Evolutionary conservation across 805 yeast species (phyloP), one percentile per base, ranked within the genome.

Genomic region (Babjeviella inositovora): DNA sequence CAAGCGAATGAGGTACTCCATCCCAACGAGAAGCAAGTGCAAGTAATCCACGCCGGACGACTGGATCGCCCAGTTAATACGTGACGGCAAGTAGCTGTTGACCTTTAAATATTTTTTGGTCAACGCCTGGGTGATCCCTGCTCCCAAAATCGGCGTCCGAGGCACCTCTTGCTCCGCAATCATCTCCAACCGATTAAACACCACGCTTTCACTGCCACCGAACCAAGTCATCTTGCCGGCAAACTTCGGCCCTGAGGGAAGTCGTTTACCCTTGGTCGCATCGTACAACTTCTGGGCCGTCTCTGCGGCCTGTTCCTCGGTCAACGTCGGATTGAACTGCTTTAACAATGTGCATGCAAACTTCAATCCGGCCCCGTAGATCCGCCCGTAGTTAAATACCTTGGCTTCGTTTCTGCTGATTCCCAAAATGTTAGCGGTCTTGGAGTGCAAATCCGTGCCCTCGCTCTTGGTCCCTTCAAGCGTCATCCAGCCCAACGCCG

Each of bases 401-500:
- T 90, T 90, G 5, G 98, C 98, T 32, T 90, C 93, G 37, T 75
- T 71, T 45, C 99, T 61, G 13, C 79, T 68, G 24, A 92, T 85
- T 0, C 93, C 93, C 41, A 90, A 49, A 33, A 92, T 84, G 7
- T 62, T 60, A 0, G 98, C 95, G 0, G 97, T 90, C 33, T 79
- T 84, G 0, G 96, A 82, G 43, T 90, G 99, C 29, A 92, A 50
- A 50, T 90, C 99, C 0, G 99, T 92, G 4, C 90, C 92, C 25
- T 77, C 87, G 27, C 54, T 58, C 48, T 90, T 90, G 4, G 87
- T 71, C 11, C 99, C 99, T 53, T 90, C 99, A 26, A 90, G 57
- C 2, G 96, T 85, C 99, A 90, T 92, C 98, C 98, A 92, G 0
- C 97, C 96, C 25, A 92, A 63, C 0, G 97, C 93, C 0, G 97